Evolutionary conservation across 2,329 filamentous ascomycete species (phyloP), one percentile per base, ranked within the genome.

Genomic region (Colletotrichum destructivum): DNA sequence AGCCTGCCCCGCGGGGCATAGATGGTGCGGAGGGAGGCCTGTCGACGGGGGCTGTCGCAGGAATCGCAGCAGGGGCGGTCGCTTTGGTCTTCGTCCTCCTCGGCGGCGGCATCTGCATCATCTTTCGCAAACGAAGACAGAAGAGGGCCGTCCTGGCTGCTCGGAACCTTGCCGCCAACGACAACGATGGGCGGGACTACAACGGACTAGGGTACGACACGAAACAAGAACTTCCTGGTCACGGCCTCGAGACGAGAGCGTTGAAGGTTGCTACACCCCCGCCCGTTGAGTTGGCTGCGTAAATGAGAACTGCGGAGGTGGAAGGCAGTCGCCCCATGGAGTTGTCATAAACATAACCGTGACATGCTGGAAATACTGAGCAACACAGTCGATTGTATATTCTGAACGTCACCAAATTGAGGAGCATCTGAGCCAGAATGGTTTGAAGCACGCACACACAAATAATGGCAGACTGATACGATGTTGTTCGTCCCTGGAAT

Each of bases 221-320:
- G 2, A 69, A 69, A 21, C 66, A 69, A 23, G 66, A 69, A 11
- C 59, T 69, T 1, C 51, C 66, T 16, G 66, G 60, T 4, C 60
- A 64, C 15, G 4, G 40, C 0, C 23, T 35, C 2, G 51, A 64
- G 51, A 63, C 51, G 18, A 15, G 18, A 49, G 60, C 63, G 15
- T 12, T 69, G 16, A 18, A 51, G 16, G 51, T 12, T 11, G 4
- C 35, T 6, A 23, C 60, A 35, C 38, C 42, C 12, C 60, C 66
- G 3, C 66, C 60, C 0, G 75, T 63, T 18, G 66, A 69, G 35
- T 23, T 69, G 5, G 57, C 66, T 5, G 63, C 61, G 2, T 40
- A 44, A 5, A 21, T 54, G 2, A 57, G 61, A 21, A 21, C 35
- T 47, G 38, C 40, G 4, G 66, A 69, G 21, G 46, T 65, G 16